These are phyloP conservation scores for Arabidopsis suecica DNA, from an alignment of 345 rosid genomes.

Conservation along the genomic window DNA sequence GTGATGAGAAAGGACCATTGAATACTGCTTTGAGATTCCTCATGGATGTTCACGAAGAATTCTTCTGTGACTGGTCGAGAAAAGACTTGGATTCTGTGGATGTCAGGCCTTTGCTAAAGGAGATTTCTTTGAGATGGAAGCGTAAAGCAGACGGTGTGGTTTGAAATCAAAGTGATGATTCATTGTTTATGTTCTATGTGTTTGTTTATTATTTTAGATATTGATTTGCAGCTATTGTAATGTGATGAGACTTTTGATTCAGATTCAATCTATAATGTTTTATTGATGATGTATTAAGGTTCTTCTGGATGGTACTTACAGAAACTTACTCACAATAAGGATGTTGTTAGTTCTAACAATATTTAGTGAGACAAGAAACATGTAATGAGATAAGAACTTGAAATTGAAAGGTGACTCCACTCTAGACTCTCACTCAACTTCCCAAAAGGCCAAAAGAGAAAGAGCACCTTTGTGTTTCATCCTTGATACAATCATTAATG, in stretches of 20 bases:
- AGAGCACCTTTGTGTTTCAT: not conserved
- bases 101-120: constrained; percentile 17
- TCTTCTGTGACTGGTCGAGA: not conserved
- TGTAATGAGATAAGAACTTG: no score
- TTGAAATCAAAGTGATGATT: not conserved
- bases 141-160: not conserved
- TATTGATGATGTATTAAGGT: not conserved
- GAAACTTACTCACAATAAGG: not conserved
- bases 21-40: constrained; percentile 49
- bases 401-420: no score
- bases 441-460: not conserved
- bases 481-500: not conserved
- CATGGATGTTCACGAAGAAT: constrained; percentile 5
- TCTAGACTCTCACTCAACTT: no score
- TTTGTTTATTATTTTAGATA: not conserved
- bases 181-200: not conserved
- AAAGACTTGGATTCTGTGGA: constrained; percentile 11
- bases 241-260: not conserved
- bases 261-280: not conserved
- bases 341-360: not conserved
- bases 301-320: not conserved
- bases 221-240: not conserved
- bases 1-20: constrained; percentile 47
- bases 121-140: not conserved
- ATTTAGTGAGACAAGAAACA: not conserved